Conservation (phyloP, 352 stramenopile species). For the Globisporangium cylindrosporum region DNA sequence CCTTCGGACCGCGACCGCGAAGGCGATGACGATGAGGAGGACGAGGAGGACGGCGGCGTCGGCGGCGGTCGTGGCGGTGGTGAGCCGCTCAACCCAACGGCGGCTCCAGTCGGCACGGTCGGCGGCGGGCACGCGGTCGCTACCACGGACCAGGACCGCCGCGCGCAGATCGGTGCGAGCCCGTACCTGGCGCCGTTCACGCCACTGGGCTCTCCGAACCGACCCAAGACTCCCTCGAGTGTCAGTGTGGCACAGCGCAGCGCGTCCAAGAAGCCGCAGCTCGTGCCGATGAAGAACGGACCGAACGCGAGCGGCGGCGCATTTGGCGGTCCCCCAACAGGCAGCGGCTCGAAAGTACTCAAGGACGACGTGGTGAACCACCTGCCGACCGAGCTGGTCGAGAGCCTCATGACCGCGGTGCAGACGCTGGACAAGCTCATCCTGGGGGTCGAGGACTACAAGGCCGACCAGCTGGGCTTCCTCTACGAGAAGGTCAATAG, state of each 20-base stretch:
- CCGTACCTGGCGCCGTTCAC: slow-evolving; percentile 71
- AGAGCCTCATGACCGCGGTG: slow-evolving; percentile 56
- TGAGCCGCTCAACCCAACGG: slow-evolving; percentile 2
- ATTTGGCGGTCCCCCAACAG: slow-evolving; percentile 16
- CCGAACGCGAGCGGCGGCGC: not conserved
- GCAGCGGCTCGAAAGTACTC: slow-evolving; percentile 26
- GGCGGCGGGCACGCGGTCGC: slow-evolving; percentile 13
- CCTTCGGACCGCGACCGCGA: slow-evolving; percentile 11
- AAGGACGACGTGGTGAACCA: slow-evolving; percentile 63
- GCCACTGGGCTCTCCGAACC: slow-evolving; percentile 52
- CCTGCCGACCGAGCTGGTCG: slow-evolving; percentile 49
- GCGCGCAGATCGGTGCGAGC: slow-evolving; percentile 58
- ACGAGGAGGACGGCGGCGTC: slow-evolving; percentile 16
- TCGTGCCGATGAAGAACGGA: slow-evolving; percentile 46
- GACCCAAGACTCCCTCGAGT: slow-evolving; percentile 54
- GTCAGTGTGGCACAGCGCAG: slow-evolving; percentile 20
- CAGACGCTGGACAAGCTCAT: slow-evolving; percentile 67
- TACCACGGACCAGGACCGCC: slow-evolving; percentile 42
- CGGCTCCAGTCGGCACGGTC: not conserved
- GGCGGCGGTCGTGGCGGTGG: slow-evolving; percentile 5
- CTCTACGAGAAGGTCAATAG: slow-evolving; percentile 52
- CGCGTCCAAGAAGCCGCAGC: slow-evolving; percentile 42
- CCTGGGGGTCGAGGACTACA: slow-evolving; percentile 55
- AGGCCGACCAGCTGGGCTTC: slow-evolving; percentile 55
- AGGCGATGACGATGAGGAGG: slow-evolving; percentile 18